Percentiles rank a stretch among this genome's conserved stretches.
These are phyloP conservation scores for Rhododendron williamsianum DNA, from an alignment of 148 eudicot genomes.

Conservation along the genomic window DNA sequence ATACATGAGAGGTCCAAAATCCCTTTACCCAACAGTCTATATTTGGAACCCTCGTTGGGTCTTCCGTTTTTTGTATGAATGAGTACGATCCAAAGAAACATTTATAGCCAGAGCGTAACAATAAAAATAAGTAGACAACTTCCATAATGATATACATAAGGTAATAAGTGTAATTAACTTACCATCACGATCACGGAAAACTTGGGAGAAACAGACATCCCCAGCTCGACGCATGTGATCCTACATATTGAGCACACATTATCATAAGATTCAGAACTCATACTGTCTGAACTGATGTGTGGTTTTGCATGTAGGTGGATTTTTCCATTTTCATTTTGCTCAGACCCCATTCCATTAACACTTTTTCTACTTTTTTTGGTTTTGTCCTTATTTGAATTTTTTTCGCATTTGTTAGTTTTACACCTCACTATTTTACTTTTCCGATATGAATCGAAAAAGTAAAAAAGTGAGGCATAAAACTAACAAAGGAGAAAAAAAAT, in stretches of 20 bases:
- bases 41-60: background rate
- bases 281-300: background rate
- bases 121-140: background rate
- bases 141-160: background rate
- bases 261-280: background rate
- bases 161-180: constrained; percentile 13
- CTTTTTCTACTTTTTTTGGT: too few species aligned
- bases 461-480: too few species aligned
- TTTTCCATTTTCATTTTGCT: background rate
- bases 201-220: constrained; percentile 88
- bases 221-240: constrained; percentile 98
- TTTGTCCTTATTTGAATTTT: too few species aligned
- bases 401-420: too few species aligned
- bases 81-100: background rate
- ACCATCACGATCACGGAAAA: constrained; percentile 79
- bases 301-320: background rate
- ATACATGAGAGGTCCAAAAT: background rate
- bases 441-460: too few species aligned
- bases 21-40: background rate
- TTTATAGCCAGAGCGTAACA: background rate
- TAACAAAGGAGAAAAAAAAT: too few species aligned
- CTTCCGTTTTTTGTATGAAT: background rate
- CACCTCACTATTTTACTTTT: too few species aligned
- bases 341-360: too few species aligned
- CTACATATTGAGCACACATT: constrained; percentile 21